Base-by-base conservation (phyloP, 2,329 filamentous ascomycete species). In the Ophiostoma himal-ulmi region DNA sequence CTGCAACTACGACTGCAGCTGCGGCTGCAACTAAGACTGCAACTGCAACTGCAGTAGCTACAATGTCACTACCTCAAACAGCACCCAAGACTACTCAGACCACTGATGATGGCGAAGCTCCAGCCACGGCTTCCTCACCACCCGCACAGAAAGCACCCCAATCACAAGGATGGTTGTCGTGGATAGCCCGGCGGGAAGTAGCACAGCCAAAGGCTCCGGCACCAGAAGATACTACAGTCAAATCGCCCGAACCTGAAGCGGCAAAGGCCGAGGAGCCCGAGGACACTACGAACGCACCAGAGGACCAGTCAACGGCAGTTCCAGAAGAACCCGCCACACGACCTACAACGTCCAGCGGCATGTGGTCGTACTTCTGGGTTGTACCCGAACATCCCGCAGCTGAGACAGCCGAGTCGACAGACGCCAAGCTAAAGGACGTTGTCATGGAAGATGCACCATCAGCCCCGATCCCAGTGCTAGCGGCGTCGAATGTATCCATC, bases 291-390 rank as follows among this genome's bases (percentile, higher is more conserved):
- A 22, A 11, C 17, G 10, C 26, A 8, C 26, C 67, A 10, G 41
- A 37, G 6, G 48, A 48, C 5, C 41, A 37, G 8, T 13, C 34
- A 36, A 8, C 20, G 48, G 48, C 48, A 3, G 66, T 39, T 5
- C n/a, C 67, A n/a, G 67, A 52, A 14, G 48, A 65, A 17, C n/a
- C 30, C 34, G 39, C 70, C 73, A 34, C 74, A 22, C 74, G 34
- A 65, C 74, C 39, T 68, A 54, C 70, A 20, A 68, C 71, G 8
- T 70, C 80, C 6, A 73, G 69, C 22, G n/a, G 72, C 62, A 70
- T 72, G 69, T 72, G 70, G 72, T 69, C 73, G 3, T 74, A 74
- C 5, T 79, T 82, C 52, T 83, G 81, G 81, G 76, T 75, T 2
- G 73, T 76, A 5, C 73, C 75, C 0, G 62, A 75, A 41, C 69